These are phyloP conservation scores for Cerioporus squamosus DNA, from an alignment of 1,284 basidiomycete genomes.

Conservation along the genomic window DNA sequence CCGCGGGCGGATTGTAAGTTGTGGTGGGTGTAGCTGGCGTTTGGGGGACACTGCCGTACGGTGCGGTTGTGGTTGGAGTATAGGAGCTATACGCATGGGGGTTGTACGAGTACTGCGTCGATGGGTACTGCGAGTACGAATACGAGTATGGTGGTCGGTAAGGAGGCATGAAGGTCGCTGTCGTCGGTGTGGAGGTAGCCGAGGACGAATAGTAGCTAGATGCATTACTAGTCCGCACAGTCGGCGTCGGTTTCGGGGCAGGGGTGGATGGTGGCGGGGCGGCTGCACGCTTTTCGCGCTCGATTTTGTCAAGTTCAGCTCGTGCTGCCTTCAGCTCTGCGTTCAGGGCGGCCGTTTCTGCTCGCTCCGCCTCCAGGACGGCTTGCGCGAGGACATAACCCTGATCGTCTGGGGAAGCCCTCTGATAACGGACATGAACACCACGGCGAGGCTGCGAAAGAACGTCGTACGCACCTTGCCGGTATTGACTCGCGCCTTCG, in stretches of 20 bases:
- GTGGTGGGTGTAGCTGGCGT: conserved; percentile 36
- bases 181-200: conserved; percentile 25
- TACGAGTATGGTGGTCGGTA: conserved; percentile 44
- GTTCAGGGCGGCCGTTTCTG: conserved; percentile 57
- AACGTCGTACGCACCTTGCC: conserved; percentile 53
- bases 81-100: conserved; percentile 23
- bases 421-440: conserved; percentile 43
- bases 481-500: conserved; percentile 50
- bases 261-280: conserved; percentile 23
- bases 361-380: conserved; percentile 65
- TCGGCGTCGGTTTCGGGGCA: conserved; percentile 19
- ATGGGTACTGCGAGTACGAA: conserved; percentile 38
- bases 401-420: conserved; percentile 62
- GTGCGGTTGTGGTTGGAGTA: conserved; percentile 14
- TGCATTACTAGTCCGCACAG: conserved; percentile 15
- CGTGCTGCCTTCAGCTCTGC: conserved; percentile 64
- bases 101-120: conserved; percentile 31
- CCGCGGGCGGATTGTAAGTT: conserved; percentile 28
- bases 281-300: conserved; percentile 60
- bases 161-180: conserved; percentile 35
- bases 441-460: neutral
- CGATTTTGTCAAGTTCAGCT: conserved; percentile 65
- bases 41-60: conserved; percentile 13
- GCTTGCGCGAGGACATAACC: conserved; percentile 64
- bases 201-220: conserved; percentile 24